Base-by-base conservation (phyloP, 2,329 filamentous ascomycete genomes). In the Bipolaris sorokiniana region DNA sequence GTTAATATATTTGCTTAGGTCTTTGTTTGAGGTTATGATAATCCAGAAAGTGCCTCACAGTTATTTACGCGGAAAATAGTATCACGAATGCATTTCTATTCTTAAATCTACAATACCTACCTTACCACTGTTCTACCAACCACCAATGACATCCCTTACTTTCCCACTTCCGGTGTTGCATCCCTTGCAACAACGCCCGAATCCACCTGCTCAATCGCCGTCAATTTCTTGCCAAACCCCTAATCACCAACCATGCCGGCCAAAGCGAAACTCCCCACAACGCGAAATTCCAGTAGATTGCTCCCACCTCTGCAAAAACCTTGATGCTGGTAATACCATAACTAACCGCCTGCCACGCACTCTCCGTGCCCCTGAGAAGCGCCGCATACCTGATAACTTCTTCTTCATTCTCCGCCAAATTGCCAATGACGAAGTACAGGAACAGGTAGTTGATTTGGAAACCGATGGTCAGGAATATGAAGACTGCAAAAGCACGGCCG, bases 361-460 rank as follows among this genome's bases (percentile, higher is more conserved):
- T 90, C 74, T 92, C 89, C 0, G 87, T 89, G 1, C 87, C 89
- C 53, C 89, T 81, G 2, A 92, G 78, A 11, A 92, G 74, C 0
- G 87, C 88, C 0, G 89, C 84, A 66, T 88, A 87, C 0, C 89
- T 83, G 41, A 92, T 84, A 1, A 91, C 83, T 63, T 92, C 86
- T 22, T 82, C 81, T 48, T 90, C 81, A 5, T 81, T 79, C 4
- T 79, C 74, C 1, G 89, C 87, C 2, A 92, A 71, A 63, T 90
- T 87, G 3, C 85, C 83, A 9, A 91, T 84, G 57, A 91, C 79
- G 66, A 91, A 91, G 76, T 91, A 90, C 80, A 91, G 74, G 70
- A 87, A 91, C 62, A 91, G 80, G 69, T 92, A 92, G 71, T 91
- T 91, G 7, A 90, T 63, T 74, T 91, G 89, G 65, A 91, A 91